Evolutionary conservation across 2,329 filamentous ascomycete species (phyloP), one percentile per base, ranked within the genome.

Genomic region (Dothideomycetes sp.): DNA sequence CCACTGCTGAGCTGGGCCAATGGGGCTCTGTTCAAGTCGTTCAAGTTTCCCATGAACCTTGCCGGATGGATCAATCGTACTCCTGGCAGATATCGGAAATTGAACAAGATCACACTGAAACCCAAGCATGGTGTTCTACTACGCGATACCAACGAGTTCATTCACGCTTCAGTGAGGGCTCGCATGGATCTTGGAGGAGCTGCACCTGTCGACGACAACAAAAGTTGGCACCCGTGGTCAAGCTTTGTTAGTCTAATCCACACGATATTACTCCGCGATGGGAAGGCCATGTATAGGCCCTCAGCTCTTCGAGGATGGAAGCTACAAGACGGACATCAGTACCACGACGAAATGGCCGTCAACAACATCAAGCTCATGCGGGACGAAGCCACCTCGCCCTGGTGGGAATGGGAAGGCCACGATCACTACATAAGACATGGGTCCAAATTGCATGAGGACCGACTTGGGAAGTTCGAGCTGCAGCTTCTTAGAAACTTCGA

Each of bases 111-210:
- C 12, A 54, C 49, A 1, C 54, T 53, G 9, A 43, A 49, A 8
- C 40, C 41, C 5, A 36, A 43, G 4, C 35, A 37, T 8, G 34
- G 37, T 12, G 34, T 36, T 15, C 43, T 53, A 9, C 47, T 59
- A 14, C 37, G 46, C 15, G 49, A 54, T 36, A 61, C 57, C 3
- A 48, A 55, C 22, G 58, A 61, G 40, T 49, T 45, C 17, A 54
- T 61, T 17, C 58, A 61, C 41, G 52, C 57, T 17, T 59, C 54
- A 2, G 55, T 57, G 2, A 51, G 57, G 9, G 50, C 50, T 7
- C 52, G 57, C 4, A 54, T 59, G 27, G 54, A 58, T 31, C 45
- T 55, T n/a, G 53, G 49, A 11, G 57, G 53, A 16, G 44, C 51
- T 9, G 47, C 55, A 33, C 45, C 46, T 34, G 35, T 31, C 22